Evolutionary conservation across 305 asterid species (phyloP).

Genomic region (Fraxinus dipetala): DNA sequence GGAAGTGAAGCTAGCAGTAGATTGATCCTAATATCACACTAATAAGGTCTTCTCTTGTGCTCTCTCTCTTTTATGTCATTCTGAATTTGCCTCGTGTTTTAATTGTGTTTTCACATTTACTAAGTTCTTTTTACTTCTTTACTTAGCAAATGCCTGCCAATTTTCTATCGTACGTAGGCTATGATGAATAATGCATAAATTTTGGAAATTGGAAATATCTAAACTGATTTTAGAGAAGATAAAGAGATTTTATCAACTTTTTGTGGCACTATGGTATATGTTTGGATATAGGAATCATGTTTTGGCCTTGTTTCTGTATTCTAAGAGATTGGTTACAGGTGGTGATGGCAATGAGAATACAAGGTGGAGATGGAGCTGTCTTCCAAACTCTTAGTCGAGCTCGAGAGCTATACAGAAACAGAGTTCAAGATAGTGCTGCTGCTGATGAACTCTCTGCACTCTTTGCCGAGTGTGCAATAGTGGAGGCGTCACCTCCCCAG

Average conservation of each 20-base stretch:
- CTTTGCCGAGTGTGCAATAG: constrained; percentile 82
- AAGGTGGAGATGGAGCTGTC: constrained; percentile 73
- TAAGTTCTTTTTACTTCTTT: background rate
- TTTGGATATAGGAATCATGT: background rate
- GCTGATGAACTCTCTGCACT: constrained; percentile 76
- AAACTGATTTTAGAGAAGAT: background rate
- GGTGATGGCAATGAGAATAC: constrained; percentile 66
- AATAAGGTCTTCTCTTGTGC: background rate
- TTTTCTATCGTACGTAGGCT: background rate
- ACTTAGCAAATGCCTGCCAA: background rate
- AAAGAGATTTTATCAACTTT: background rate
- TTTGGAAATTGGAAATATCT: background rate
- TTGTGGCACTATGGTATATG: background rate
- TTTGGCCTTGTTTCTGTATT: background rate
- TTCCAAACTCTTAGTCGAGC: constrained; percentile 60
- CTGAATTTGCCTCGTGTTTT: background rate
- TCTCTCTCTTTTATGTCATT: background rate
- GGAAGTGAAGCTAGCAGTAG: background rate
- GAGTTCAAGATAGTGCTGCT: constrained; percentile 55
- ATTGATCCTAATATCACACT: background rate
- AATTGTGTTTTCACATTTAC: background rate
- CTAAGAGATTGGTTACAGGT: constrained; percentile 41
- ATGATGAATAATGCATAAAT: background rate
- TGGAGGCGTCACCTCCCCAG: constrained; percentile 59
- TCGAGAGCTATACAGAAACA: constrained; percentile 53